Percentiles rank a stretch among this genome's conserved stretches.
Conservation (phyloP, 441 rosid genomes). For the Gossypium schwendimanii region DNA sequence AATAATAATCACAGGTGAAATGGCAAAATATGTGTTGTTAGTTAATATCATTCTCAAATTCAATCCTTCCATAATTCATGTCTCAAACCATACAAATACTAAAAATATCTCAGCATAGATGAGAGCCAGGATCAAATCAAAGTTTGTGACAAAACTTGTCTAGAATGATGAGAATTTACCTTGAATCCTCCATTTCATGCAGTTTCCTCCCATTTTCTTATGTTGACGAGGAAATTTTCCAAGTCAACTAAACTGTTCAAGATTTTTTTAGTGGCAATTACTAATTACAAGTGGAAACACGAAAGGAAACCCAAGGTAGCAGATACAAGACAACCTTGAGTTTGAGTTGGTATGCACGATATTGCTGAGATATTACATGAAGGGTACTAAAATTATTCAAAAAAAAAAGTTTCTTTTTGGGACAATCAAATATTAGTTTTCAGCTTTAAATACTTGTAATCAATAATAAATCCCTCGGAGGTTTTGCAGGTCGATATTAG, state of each 20-base stretch:
- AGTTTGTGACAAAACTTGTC: neutral
- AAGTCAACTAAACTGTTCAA: neutral
- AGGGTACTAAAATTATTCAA: neutral
- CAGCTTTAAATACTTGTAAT: no score
- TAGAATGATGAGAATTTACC: neutral
- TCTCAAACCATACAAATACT: no score
- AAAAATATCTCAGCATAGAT: neutral
- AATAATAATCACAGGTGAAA: no score
- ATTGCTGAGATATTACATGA: neutral
- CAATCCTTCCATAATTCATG: no score
- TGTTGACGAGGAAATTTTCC: neutral
- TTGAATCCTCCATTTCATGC: neutral
- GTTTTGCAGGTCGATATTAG: neutral
- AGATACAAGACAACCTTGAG: neutral
- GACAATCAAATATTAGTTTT: no score
- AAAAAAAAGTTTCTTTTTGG: neutral
- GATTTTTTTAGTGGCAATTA: neutral
- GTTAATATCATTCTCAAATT: no score
- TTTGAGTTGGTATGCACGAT: neutral
- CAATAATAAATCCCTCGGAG: neutral
- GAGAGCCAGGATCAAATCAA: neutral
- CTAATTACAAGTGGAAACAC: neutral
- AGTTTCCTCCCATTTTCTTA: neutral
- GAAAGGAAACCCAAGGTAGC: neutral
- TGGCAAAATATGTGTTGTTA: no score